Evolutionary conservation across 805 yeast species (phyloP).

Genomic region (Cyberlindnera subsufficiens): DNA sequence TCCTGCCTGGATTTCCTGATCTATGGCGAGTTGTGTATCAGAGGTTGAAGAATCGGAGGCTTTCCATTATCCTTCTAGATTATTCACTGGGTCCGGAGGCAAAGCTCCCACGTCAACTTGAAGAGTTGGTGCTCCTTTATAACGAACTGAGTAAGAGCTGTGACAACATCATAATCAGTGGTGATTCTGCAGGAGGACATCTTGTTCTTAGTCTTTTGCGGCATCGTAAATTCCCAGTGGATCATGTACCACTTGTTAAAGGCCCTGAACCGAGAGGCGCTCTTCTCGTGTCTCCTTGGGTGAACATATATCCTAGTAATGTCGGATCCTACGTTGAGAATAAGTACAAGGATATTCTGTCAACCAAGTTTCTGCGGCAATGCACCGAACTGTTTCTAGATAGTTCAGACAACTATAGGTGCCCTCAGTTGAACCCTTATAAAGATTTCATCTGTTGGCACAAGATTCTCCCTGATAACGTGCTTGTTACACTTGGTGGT

Average conservation of each 20-base stretch:
- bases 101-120: constrained; percentile 22
- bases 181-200: constrained; percentile 30
- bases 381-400: constrained; percentile 4
- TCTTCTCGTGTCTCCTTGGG: constrained; percentile 15
- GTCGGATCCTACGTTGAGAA: constrained; percentile 3
- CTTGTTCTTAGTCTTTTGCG: constrained; percentile 17
- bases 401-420: background rate
- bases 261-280: constrained; percentile 2
- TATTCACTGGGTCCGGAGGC: constrained; percentile 23
- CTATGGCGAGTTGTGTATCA: constrained; percentile 4
- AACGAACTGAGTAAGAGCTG: constrained; percentile 12
- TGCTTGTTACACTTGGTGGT: constrained; percentile 8
- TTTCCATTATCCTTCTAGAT: constrained; percentile 23
- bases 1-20: constrained; percentile 4
- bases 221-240: constrained; percentile 5
- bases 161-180: constrained; percentile 19
- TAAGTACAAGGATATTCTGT: constrained; percentile 4
- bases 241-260: background rate
- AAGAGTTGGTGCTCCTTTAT: constrained; percentile 18
- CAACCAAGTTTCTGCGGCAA: constrained; percentile 2
- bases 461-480: constrained; percentile 1
- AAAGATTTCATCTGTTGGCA: constrained; percentile 8
- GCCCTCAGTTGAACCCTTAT: constrained; percentile 1
- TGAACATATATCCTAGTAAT: constrained; percentile 8
- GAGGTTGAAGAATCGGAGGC: constrained; percentile 6